phyloP scores from a whole-genome alignment of 2,329 filamentous ascomycete species.

The Colletotrichum sp. region DNA sequence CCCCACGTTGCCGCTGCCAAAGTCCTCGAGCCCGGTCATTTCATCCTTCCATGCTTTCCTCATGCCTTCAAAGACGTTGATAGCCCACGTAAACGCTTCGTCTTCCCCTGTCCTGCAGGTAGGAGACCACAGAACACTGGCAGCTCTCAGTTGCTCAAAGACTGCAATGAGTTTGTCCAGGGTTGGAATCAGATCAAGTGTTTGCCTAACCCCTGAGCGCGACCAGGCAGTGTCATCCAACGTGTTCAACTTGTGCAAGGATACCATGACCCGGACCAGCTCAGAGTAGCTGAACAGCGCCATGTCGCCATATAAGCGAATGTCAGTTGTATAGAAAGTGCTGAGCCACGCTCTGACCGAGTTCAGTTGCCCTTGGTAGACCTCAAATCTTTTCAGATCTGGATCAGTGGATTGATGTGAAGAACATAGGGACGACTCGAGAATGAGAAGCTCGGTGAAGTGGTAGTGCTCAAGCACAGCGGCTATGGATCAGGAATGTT shows the following conservation, averaged over 20 bases:
- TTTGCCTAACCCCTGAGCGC: background rate
- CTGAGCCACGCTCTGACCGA: background rate
- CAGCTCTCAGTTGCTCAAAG: background rate
- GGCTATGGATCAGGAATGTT: accelerated
- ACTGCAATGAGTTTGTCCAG: background rate
- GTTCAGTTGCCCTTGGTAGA: background rate
- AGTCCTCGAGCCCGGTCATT: background rate
- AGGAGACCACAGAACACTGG: background rate
- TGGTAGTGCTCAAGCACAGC: background rate
- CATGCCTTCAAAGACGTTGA: background rate
- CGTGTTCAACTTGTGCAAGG: background rate
- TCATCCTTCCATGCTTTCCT: background rate
- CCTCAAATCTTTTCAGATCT: background rate
- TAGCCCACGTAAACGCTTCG: background rate
- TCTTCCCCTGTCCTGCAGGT: background rate
- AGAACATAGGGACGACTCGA: background rate
- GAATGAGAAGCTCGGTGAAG: background rate
- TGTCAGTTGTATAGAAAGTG: background rate
- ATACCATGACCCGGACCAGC: background rate
- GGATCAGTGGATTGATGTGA: background rate
- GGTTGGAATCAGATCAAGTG: background rate
- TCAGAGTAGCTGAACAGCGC: background rate
- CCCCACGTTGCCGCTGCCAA: background rate
- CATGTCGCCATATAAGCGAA: accelerated
- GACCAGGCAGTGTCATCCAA: background rate